Conservation (phyloP, 225 moss, liverwort and hornwort species). For the Bryoerythrophyllum caledonicum region DNA sequence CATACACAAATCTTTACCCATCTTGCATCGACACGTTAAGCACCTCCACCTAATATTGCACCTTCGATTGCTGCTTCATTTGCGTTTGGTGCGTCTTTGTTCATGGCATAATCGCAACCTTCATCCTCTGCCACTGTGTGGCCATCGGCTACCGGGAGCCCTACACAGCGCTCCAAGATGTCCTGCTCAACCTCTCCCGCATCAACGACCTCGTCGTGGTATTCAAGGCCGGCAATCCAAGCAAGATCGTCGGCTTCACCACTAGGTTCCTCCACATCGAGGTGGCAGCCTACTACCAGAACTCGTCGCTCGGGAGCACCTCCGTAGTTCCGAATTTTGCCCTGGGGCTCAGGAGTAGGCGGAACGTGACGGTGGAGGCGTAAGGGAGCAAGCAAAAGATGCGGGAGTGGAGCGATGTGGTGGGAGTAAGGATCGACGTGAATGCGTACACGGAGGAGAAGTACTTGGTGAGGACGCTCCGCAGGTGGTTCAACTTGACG, state of each 20-base stretch:
- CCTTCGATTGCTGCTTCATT: background rate
- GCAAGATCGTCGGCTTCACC: background rate
- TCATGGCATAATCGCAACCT: background rate
- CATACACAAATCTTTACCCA: background rate
- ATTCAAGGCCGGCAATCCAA: constrained; percentile 2
- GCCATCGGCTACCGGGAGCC: background rate
- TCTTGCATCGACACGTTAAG: no score
- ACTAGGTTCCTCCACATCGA: background rate
- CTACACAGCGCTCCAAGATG: background rate
- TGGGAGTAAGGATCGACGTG: background rate
- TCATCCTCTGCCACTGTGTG: background rate
- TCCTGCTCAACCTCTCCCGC: background rate
- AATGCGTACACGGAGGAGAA: background rate
- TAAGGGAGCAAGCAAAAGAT: background rate
- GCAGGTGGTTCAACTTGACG: constrained; percentile 2
- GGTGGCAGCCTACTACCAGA: background rate
- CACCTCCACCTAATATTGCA: background rate
- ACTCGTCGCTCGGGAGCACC: background rate
- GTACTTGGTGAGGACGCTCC: background rate
- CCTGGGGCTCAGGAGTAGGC: background rate
- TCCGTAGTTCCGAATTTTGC: background rate
- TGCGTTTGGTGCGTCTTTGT: background rate
- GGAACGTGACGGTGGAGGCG: background rate
- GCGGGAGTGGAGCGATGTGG: background rate
- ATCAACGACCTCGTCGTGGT: background rate